Conservation (phyloP, 805 yeast species). For the Cyberlindnera saturnus region DNA sequence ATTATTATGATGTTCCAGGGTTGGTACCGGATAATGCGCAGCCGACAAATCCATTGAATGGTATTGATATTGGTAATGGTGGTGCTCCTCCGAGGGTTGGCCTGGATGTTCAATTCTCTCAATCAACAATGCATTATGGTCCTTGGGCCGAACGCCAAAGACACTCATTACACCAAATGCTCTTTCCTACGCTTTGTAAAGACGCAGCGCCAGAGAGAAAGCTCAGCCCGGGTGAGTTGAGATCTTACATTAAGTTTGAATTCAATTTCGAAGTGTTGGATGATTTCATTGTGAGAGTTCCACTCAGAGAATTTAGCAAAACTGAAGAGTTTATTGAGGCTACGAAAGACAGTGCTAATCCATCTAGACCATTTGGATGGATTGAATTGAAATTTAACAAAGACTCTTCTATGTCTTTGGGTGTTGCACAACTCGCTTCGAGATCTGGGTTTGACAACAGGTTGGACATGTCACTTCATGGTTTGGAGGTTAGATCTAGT, state of each 20-base stretch:
- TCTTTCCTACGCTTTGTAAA: conserved; percentile 62
- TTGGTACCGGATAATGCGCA: conserved; percentile 36
- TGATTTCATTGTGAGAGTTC: conserved; percentile 65
- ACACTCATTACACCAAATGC: conserved; percentile 50
- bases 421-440: conserved; percentile 48
- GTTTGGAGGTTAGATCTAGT: conserved; percentile 68
- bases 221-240: conserved; percentile 40
- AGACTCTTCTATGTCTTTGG: conserved; percentile 43
- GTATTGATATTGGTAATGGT: conserved; percentile 52
- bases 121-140: conserved; percentile 75
- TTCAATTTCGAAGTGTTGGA: conserved; percentile 54
- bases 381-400: conserved; percentile 59
- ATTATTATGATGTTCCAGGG: conserved; percentile 74
- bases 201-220: conserved; percentile 42
- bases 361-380: conserved; percentile 84
- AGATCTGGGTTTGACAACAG: conserved; percentile 50
- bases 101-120: conserved; percentile 48
- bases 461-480: conserved; percentile 38
- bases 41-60: conserved; percentile 29
- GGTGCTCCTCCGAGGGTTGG: conserved; percentile 59
- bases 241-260: conserved; percentile 54
- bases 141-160: conserved; percentile 95
- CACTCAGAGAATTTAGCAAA: conserved; percentile 80
- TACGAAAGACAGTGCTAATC: conserved; percentile 27
- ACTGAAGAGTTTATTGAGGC: conserved; percentile 40